phyloP scores from a whole-genome alignment of 306 rosid genomes.

The Biancaea sappan region DNA sequence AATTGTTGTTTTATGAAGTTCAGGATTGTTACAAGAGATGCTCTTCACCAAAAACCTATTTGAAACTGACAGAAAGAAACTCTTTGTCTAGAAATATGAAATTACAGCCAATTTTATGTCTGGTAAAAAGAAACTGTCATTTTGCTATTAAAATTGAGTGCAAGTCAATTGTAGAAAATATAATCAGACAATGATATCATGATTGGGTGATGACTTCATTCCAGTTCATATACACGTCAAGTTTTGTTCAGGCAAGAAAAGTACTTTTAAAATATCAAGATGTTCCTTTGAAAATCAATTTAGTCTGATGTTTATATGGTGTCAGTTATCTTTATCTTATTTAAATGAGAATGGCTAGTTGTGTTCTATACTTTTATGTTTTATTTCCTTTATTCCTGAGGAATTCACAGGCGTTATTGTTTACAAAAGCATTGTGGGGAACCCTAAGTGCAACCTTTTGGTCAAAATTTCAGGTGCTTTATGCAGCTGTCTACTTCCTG shows the following conservation, averaged over 20 bases:
- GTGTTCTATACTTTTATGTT: slow-evolving; percentile 3
- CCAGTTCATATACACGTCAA: neutral
- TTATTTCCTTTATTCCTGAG: slow-evolving; percentile 3
- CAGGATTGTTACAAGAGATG: neutral
- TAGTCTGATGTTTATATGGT: no score
- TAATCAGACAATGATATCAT: no score
- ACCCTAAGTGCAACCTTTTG: slow-evolving; percentile 14
- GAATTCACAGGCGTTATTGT: neutral
- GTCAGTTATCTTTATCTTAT: no score
- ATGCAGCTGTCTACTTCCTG: slow-evolving; percentile 91
- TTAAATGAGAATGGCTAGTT: no score
- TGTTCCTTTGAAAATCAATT: neutral
- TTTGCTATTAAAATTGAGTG: neutral
- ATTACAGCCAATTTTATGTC: neutral
- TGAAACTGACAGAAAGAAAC: neutral
- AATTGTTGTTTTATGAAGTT: neutral
- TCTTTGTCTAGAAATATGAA: neutral
- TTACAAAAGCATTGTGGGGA: neutral
- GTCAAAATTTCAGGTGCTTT: slow-evolving; percentile 65
- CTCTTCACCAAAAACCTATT: neutral
- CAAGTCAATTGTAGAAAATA: neutral
- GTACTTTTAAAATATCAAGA: neutral
- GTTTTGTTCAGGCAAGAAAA: neutral
- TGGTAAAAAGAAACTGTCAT: neutral
- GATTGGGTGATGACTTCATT: neutral